Conservation (phyloP, 208 protist genomes). For the Leishmania aethiopica region DNA sequence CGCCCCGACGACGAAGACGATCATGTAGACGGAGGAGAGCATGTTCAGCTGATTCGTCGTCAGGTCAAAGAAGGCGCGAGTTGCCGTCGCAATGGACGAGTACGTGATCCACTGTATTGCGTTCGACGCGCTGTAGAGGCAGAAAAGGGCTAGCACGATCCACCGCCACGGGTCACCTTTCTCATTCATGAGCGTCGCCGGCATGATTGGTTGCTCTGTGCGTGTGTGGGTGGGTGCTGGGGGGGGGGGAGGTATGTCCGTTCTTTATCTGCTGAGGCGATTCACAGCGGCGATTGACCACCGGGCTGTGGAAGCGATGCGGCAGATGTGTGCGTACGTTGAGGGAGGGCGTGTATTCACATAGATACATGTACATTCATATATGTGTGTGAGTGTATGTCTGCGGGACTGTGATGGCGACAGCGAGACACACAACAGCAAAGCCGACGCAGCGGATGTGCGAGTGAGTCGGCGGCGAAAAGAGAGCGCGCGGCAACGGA, state of each 20-base stretch:
- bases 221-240: background rate
- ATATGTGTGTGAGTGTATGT: too few species aligned
- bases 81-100: slow-evolving; percentile 49
- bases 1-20: slow-evolving; percentile 62
- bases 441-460: too few species aligned
- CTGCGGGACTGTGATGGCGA: background rate
- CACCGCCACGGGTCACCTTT: slow-evolving; percentile 54
- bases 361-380: background rate
- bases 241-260: background rate
- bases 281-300: background rate
- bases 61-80: slow-evolving; percentile 51
- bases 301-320: background rate
- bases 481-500: background rate
- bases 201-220: background rate
- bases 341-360: background rate
- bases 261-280: background rate
- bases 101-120: slow-evolving; percentile 82
- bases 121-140: slow-evolving; percentile 65
- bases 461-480: background rate
- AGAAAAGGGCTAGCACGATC: slow-evolving; percentile 62
- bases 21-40: slow-evolving; percentile 85
- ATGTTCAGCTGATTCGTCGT: slow-evolving; percentile 70
- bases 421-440: too few species aligned
- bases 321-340: background rate
- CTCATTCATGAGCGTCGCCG: slow-evolving; percentile 8